Base-by-base conservation (phyloP, 768 basidiomycete genomes). In the Imleria badia region DNA sequence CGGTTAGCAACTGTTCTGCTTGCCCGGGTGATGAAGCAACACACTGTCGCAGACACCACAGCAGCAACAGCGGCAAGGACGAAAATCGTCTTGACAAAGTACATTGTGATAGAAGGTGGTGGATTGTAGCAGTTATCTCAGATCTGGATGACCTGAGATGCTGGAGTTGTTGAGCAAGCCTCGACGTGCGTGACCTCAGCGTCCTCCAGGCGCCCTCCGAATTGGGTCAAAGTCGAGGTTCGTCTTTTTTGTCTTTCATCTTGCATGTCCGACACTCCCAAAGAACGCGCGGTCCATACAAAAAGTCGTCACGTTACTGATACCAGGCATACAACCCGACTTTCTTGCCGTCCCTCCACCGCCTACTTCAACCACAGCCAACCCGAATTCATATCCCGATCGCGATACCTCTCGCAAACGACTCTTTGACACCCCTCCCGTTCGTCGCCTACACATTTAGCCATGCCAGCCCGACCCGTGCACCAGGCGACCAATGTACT, bases 401-500 rank as follows among this genome's bases (percentile, higher is more conserved):
- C 38, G 62, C 74, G 13, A 73, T 81, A 48, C 76, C 78, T 0
- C 66, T 71, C 42, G 73, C 69, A 35, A 36, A 63, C 23, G 63
- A 62, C 20, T 69, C 72, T 42, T 61, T 60, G 19, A 71, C 76
- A 2, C 75, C 68, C 23, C 73, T 86, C 22, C 85, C 83, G 3
- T 98, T 82, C 73, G 87, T 85, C 56, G 81, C 81, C 39, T 87
- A 75, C 34, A 91, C 81, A 5, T 99, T 98, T 75, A 91, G 89
- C 52, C 92, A 97, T 73, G 94, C 92, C 14, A 92, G 90, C 59
- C 96, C 95, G 0, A 95, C 94, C 1, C 83, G 88, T n/a, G 94
- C 95, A 1, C 95, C 94, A 0, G 97, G 96, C 1, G 96, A 98
- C 60, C 78, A 42, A 87, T 98, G 85, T 89, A 94, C 64, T 91